These are phyloP conservation scores for bread wheat (Triticum aestivum) DNA, from an alignment of 176 grass and related monocot genomes.

Conservation along the genomic window DNA sequence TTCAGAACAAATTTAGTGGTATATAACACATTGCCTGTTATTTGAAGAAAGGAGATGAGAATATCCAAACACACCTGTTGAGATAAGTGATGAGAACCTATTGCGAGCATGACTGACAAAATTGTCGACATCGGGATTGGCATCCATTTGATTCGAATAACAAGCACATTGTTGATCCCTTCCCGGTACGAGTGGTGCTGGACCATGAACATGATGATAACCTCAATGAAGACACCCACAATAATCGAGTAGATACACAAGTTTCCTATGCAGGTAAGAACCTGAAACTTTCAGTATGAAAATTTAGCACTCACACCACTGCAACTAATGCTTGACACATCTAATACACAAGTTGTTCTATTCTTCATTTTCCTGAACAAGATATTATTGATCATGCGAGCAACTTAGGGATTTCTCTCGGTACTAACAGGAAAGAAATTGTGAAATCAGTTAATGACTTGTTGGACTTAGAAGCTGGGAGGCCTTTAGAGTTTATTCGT, in stretches of 20 bases:
- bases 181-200: slow-evolving; percentile 65
- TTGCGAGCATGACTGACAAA: slow-evolving; percentile 72
- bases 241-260: slow-evolving; percentile 86
- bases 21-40: too few relatives aligned
- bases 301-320: background rate
- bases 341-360: too few relatives aligned
- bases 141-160: slow-evolving; percentile 80
- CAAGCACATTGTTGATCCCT: slow-evolving; percentile 84
- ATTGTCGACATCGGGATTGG: slow-evolving; percentile 80
- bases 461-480: too few relatives aligned
- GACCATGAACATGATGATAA: slow-evolving; percentile 80
- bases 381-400: too few relatives aligned
- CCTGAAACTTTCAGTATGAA: slow-evolving; percentile 43
- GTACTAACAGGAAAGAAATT: too few relatives aligned
- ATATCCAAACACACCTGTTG: background rate
- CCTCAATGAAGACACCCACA: slow-evolving; percentile 58
- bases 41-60: too few relatives aligned
- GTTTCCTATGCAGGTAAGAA: slow-evolving; percentile 82
- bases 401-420: too few relatives aligned
- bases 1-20: too few relatives aligned
- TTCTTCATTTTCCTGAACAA: too few relatives aligned
- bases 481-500: too few relatives aligned
- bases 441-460: too few relatives aligned
- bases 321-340: background rate
- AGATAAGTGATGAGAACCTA: slow-evolving; percentile 77